phyloP scores from a whole-genome alignment of 2,329 filamentous ascomycete species.

The Botrytis elliptica region DNA sequence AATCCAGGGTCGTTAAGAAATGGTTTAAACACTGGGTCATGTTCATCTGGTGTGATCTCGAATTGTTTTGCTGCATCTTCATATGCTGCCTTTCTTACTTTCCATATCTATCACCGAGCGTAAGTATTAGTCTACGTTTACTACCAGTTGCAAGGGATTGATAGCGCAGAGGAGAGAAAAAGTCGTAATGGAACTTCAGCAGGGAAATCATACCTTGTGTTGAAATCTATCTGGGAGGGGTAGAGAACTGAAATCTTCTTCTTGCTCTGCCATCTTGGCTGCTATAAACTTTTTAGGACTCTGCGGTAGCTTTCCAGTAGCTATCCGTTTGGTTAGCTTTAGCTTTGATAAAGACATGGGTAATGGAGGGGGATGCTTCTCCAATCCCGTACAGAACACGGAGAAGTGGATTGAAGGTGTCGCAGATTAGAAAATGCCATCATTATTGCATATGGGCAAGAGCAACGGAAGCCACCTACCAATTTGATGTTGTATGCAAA shows the following conservation, averaged over 20 bases:
- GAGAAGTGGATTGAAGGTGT: conserved; percentile 26
- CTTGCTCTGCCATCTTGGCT: conserved; percentile 69
- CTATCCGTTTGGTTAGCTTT: conserved; percentile 33
- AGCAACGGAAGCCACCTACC: conserved; percentile 16
- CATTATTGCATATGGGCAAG: conserved; percentile 1
- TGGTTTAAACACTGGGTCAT: conserved; percentile 79
- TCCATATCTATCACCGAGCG: conserved; percentile 68
- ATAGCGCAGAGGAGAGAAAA: neutral
- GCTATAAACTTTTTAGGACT: conserved; percentile 22
- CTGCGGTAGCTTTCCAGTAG: conserved; percentile 26
- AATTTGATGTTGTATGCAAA: conserved; percentile 12
- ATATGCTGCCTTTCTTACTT: conserved; percentile 92
- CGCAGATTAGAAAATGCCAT: neutral
- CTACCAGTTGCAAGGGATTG: neutral
- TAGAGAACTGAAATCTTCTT: conserved; percentile 79
- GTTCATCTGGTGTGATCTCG: conserved; percentile 78
- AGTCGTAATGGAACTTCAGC: neutral
- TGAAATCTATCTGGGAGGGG: conserved; percentile 77
- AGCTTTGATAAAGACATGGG: conserved; percentile 30
- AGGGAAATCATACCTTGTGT: conserved; percentile 63
- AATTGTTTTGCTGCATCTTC: conserved; percentile 90
- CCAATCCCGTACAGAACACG: conserved; percentile 25
- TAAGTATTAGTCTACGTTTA: conserved; percentile 31
- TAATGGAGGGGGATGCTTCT: conserved; percentile 25
- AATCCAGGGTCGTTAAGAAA: conserved; percentile 81